Evolutionary conservation across 1,139 yeast genomes (phyloP).

Genomic region (Suhomyces coccinellae): DNA sequence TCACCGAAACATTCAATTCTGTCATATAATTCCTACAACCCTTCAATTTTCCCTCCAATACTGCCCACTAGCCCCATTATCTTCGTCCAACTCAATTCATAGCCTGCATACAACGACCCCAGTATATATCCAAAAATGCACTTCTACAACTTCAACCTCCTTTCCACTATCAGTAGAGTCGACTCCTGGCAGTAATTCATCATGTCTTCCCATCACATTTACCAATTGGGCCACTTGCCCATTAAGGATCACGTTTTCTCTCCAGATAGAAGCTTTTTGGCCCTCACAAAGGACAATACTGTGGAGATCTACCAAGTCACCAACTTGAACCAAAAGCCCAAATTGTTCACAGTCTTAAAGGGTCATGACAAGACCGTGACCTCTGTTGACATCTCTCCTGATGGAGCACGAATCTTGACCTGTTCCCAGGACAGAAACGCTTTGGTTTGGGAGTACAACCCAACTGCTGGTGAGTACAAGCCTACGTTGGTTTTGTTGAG

Average conservation of each 20-base stretch:
- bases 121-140: background rate
- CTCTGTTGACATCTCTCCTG: conserved; percentile 86
- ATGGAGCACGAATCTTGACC: conserved; percentile 83
- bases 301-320: conserved; percentile 71
- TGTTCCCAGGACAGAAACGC: conserved; percentile 99
- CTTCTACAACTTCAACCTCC: background rate
- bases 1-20: background rate
- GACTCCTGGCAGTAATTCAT: conserved; percentile 28
- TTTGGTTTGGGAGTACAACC: conserved; percentile 83
- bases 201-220: conserved; percentile 38
- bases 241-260: conserved; percentile 91
- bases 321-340: conserved; percentile 38
- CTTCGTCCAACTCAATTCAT: background rate
- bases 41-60: background rate
- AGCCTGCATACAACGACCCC: background rate
- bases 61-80: too few relatives aligned
- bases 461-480: conserved; percentile 52
- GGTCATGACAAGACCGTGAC: conserved; percentile 96
- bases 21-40: background rate
- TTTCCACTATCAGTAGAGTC: conserved; percentile 31
- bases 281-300: conserved; percentile 75
- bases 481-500: conserved; percentile 92
- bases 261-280: conserved; percentile 64
- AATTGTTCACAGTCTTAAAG: conserved; percentile 59
- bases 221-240: conserved; percentile 78